phyloP scores from a whole-genome alignment of 495 filamentous ascomycete species.

The Hypoxylon lienhwacheense region DNA sequence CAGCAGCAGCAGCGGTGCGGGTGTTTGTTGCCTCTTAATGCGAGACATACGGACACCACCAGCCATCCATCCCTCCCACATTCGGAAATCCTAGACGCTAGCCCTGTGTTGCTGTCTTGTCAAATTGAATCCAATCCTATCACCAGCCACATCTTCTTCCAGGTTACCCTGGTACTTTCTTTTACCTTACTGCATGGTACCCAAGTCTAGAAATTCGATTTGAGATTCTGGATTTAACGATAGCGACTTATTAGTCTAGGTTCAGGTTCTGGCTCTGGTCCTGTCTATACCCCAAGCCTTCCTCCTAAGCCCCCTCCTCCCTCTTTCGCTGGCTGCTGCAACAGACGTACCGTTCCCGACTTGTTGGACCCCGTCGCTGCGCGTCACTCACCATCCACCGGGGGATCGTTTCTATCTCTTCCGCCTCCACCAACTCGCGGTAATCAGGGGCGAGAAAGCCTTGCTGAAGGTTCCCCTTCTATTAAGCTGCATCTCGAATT shows the following conservation, averaged over 20 bases:
- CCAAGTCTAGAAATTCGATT: constrained; percentile 24
- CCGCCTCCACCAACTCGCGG: constrained; percentile 25
- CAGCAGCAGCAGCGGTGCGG: too few species aligned
- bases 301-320: constrained; percentile 2
- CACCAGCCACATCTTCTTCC: constrained; percentile 27
- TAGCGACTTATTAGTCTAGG: constrained; percentile 16
- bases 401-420: constrained; percentile 20
- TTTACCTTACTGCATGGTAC: neutral
- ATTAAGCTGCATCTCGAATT: constrained; percentile 19
- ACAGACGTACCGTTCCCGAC: constrained; percentile 32
- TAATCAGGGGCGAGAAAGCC: constrained; percentile 18
- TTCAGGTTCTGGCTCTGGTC: too few species aligned
- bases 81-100: constrained; percentile 25
- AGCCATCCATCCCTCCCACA: constrained; percentile 28
- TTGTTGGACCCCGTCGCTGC: constrained; percentile 32
- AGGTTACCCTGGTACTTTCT: constrained; percentile 15
- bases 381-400: constrained; percentile 27
- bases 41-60: constrained; percentile 33
- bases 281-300: neutral
- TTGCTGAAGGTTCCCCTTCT: too few species aligned
- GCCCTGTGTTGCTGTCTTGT: neutral
- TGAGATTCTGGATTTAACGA: constrained; percentile 17
- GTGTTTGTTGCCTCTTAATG: constrained; percentile 35
- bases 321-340: constrained; percentile 16
- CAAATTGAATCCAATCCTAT: neutral